Evolutionary conservation across 306 rosid genomes (phyloP).

Genomic region (Lithocarpus polystachyus): DNA sequence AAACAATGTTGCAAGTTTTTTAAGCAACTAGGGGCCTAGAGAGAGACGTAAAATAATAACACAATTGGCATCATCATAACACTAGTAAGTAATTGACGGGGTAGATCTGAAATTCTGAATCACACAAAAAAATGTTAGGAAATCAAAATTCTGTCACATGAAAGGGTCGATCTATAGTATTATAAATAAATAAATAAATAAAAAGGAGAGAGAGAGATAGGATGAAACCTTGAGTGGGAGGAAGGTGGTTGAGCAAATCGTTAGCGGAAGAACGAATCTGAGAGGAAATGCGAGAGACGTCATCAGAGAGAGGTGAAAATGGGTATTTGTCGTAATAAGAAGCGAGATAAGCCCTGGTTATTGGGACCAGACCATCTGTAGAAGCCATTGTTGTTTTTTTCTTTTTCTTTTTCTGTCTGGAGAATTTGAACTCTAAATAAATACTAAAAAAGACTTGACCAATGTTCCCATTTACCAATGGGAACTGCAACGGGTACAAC

Average conservation of each 20-base stretch:
- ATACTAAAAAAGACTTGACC: too few relatives aligned
- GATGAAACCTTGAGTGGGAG: conserved; percentile 59
- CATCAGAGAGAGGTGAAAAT: conserved; percentile 60
- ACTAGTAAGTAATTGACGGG: background rate
- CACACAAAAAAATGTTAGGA: background rate
- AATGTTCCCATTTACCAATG: too few relatives aligned
- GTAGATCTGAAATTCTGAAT: background rate
- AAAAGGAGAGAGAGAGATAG: background rate
- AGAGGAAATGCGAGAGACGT: conserved; percentile 66
- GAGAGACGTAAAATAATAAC: background rate
- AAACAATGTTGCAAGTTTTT: background rate
- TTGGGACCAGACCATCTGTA: conserved; percentile 84
- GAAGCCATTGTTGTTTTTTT: conserved; percentile 57
- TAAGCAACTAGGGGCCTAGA: too few relatives aligned
- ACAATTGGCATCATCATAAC: background rate
- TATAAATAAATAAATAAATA: background rate
- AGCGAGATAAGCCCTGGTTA: conserved; percentile 70
- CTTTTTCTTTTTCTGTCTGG: background rate
- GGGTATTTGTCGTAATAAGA: conserved; percentile 78
- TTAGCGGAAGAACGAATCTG: conserved; percentile 51
- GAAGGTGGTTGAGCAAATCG: conserved; percentile 42
- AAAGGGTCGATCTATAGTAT: background rate
- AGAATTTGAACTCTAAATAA: background rate
- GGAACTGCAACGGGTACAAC: too few relatives aligned
- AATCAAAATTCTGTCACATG: background rate